Conservation (phyloP, 1,284 basidiomycete genomes). For the Leccinum proximum region DNA sequence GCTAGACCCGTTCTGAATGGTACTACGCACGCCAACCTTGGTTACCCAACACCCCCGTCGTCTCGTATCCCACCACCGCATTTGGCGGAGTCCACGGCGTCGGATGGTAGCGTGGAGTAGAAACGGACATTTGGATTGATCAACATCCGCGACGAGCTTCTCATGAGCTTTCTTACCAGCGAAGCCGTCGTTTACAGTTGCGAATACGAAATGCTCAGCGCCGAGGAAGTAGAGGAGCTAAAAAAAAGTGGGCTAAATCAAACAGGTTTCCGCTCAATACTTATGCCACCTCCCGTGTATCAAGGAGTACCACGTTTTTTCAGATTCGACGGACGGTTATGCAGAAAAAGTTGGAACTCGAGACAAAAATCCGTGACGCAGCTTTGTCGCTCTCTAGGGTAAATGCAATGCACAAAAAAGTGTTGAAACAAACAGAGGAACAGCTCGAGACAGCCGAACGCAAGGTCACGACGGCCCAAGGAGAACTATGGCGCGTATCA, state of each 20-base stretch:
- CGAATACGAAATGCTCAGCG: constrained; percentile 67
- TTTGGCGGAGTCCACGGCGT: constrained; percentile 28
- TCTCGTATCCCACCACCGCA: constrained; percentile 29
- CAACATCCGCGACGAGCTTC: constrained; percentile 70
- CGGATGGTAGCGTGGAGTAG: constrained; percentile 32
- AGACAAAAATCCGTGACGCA: constrained; percentile 81
- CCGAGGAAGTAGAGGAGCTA: constrained; percentile 88
- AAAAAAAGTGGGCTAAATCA: constrained; percentile 65
- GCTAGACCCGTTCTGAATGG: constrained; percentile 25
- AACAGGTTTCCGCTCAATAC: not conserved
- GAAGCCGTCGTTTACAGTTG: constrained; percentile 86
- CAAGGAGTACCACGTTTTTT: constrained; percentile 68
- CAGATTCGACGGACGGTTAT: constrained; percentile 57
- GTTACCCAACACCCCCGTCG: constrained; percentile 42
- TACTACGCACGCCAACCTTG: not conserved
- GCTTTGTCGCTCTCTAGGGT: constrained; percentile 67
- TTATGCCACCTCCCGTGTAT: constrained; percentile 1
- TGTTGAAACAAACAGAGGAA: constrained; percentile 66
- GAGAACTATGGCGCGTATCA: constrained; percentile 59
- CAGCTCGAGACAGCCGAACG: constrained; percentile 66
- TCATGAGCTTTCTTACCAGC: constrained; percentile 81
- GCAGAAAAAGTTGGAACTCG: constrained; percentile 67
- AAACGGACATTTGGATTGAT: constrained; percentile 41
- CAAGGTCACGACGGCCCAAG: constrained; percentile 65
- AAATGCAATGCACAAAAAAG: constrained; percentile 55